phyloP scores from a whole-genome alignment of 1,139 yeast species.

The Suhomyces maxii region DNA sequence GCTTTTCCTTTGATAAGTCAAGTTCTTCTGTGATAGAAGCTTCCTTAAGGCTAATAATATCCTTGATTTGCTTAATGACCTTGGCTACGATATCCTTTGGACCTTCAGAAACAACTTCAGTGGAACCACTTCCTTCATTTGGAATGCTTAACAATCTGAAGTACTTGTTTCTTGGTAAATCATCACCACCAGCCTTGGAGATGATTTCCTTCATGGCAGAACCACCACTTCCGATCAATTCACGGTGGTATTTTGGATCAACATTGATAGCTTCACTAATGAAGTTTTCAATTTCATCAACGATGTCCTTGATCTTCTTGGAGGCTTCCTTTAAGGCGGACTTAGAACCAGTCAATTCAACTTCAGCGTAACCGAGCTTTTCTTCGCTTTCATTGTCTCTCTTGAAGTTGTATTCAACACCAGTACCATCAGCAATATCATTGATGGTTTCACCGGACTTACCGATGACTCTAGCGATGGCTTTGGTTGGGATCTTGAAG shows the following conservation, averaged over 20 bases:
- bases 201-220: conserved; percentile 73
- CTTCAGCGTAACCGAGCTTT: conserved; percentile 48
- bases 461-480: conserved; percentile 86
- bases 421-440: conserved; percentile 78
- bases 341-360: conserved; percentile 79
- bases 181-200: conserved; percentile 76
- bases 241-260: conserved; percentile 76
- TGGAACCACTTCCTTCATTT: conserved; percentile 62
- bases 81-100: conserved; percentile 72
- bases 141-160: conserved; percentile 74
- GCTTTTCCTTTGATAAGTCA: conserved; percentile 72
- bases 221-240: conserved; percentile 82
- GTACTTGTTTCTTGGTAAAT: conserved; percentile 44
- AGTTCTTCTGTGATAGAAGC: conserved; percentile 57
- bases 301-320: conserved; percentile 59
- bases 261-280: conserved; percentile 64
- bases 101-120: conserved; percentile 69
- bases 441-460: conserved; percentile 82
- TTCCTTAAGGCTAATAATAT: conserved; percentile 65
- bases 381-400: conserved; percentile 48
- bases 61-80: conserved; percentile 63
- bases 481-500: conserved; percentile 66
- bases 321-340: conserved; percentile 76
- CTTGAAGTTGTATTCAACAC: conserved; percentile 68
- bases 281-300: conserved; percentile 66